Evolutionary conservation across 345 rosid genomes (phyloP).

Genomic region (Populus deltoides): DNA sequence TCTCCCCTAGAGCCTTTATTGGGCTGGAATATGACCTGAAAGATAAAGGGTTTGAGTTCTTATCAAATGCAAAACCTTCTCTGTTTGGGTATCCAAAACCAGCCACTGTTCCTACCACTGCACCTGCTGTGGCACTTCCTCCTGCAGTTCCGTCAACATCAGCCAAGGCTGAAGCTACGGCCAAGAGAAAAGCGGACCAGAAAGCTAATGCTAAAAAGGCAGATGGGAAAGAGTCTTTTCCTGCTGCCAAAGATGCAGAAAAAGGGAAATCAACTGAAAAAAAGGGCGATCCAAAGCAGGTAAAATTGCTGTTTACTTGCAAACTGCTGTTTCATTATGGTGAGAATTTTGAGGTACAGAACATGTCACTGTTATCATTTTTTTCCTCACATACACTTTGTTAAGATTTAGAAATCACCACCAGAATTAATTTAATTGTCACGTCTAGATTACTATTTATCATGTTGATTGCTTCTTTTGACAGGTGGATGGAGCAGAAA

Average conservation of each 20-base stretch:
- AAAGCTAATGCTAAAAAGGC: constrained; percentile 45
- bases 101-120: constrained; percentile 67
- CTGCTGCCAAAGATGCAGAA: too few relatives aligned
- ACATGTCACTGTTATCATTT: too few relatives aligned
- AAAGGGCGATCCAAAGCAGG: too few relatives aligned
- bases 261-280: too few relatives aligned
- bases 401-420: too few relatives aligned
- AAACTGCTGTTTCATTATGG: too few relatives aligned
- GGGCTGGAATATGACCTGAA: constrained; percentile 89
- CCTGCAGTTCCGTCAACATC: constrained; percentile 92
- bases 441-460: neutral
- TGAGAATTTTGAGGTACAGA: too few relatives aligned
- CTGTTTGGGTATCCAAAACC: constrained; percentile 96
- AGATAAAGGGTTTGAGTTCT: constrained; percentile 86
- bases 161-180: constrained; percentile 90
- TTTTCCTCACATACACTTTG: too few relatives aligned
- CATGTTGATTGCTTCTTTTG: neutral
- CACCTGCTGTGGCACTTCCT: constrained; percentile 86
- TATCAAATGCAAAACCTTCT: constrained; percentile 91
- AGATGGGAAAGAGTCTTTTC: too few relatives aligned
- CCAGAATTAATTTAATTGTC: too few relatives aligned
- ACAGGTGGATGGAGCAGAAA: constrained; percentile 73
- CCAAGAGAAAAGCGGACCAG: constrained; percentile 91
- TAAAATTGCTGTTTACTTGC: too few relatives aligned
- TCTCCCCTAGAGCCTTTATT: constrained; percentile 92